Evolutionary conservation across 352 stramenopile genomes (phyloP), one percentile per base, ranked within the genome.

Genomic region (Pythium insidiosum): DNA sequence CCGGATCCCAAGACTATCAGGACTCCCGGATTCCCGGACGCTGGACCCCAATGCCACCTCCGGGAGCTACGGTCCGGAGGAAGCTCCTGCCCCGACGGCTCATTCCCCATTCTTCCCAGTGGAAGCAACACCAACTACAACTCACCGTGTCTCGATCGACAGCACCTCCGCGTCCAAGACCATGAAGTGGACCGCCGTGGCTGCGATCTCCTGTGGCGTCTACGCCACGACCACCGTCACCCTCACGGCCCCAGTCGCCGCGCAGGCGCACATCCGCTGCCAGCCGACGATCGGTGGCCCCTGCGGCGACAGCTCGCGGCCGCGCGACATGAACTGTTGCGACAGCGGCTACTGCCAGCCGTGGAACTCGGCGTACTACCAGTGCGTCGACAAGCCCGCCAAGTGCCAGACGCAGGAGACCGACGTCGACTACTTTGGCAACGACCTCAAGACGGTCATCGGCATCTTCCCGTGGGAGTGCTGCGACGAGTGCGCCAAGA

Each of bases 301-400:
- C 3, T 80, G 66, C 43, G 63, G 68, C 30, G 53, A 67, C 39
- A 59, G 45, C 33, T 66, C 61, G 0, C 57, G 49, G 2, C 19
- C 51, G 5, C 47, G 56, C 9, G 61, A 67, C 36, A 50, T 43
- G 28, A 66, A 65, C 35, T 44, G 50, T 44, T 37, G 58, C 20
- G 56, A 73, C 44, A 53, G 58, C 18, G 58, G 57, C 21, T 84
- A 78, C 56, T 84, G 72, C 53, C 69, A 81, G 58, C 73, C 73
- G 35, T 83, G 73, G 65, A 80, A 81, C 50, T 50, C 50, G 2
- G 47, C 53, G 5, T 82, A 82, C 63, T 82, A 84, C 56, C 70
- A 83, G 35, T 83, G 70, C 44, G 35, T 76, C 9, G 36, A 44
- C 35, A 57, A 53, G 7, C 66, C 62, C 4, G 25, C 35, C 16